Base-by-base conservation (phyloP, 139 green algal species). In the Haematococcus lacustris region DNA sequence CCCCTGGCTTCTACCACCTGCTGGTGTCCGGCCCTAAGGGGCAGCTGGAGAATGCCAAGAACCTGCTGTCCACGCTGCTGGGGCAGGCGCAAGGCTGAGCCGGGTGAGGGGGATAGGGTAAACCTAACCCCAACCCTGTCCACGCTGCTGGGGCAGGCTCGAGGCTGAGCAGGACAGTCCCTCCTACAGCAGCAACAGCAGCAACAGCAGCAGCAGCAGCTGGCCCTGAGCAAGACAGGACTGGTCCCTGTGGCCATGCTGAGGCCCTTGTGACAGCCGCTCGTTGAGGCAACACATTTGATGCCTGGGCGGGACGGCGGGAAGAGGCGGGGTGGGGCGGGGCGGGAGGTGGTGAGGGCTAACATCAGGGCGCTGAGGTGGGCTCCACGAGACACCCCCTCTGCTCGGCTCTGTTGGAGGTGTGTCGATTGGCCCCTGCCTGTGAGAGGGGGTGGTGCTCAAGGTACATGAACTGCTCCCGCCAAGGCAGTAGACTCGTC, bases 1-100 rank as follows among this genome's bases (percentile, higher is more conserved):
- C 71, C 1, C 76, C 70, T 28, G 76, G 76, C 7, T 30, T 81
- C 13, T 81, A 77, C 40, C 73, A 81, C 38, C 66, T 81, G 53
- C 40, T 81, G 26, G 53, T 81, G 0, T 74, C 65, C 1, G 76
- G 76, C 21, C 65, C 3, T 17, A 73, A 73, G 34, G 17, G 35
- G 0, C 76, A 81, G 66, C 33, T 81, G 1, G 76, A 81, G 35
- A 51, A 70, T 23, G 76, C 76, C 41, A 70, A 73, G 66, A 60
- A 53, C 39, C 71, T 77, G 7, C 70, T 81, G 38, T 61, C 57
- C 1, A 71, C 69, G 2, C 71, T 81, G 33, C 64, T 81, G 33
- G 51, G 51, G 2, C 37, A 67, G 51, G 28, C n/a, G n/a, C n/a
- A n/a, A n/a, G n/a, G n/a, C n/a, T n/a, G n/a, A n/a, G n/a, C n/a